Base-by-base conservation (phyloP, 768 basidiomycete species). In the Rhizopogon vulgaris region DNA sequence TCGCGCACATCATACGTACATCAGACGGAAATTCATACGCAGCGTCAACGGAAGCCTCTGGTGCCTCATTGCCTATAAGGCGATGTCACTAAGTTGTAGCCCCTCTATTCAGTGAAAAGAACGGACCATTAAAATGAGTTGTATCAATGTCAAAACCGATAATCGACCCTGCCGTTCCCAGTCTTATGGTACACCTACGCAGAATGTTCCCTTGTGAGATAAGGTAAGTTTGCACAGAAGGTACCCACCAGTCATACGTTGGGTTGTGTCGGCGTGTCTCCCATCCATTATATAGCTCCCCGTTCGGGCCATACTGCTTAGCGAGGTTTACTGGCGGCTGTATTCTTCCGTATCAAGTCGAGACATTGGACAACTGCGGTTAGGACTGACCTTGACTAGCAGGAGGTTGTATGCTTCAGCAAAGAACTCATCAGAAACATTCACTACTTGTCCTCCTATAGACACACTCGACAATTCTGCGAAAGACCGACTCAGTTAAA, bases 261-360 rank as follows among this genome's bases (percentile, higher is more conserved):
- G 87, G 83, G 68, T 96, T 97, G 69, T 99, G 96, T 59, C 96
- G 72, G 38, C 93, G 74, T 24, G 78, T 80, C 67, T 99, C 96
- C 96, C 96, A 99, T 49, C 94, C 96, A 57, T 87, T 90, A 67
- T 78, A 98, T 24, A 97, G 70, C 0, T 95, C 95, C 18, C 96
- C 96, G 38, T 94, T 95, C 2, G 93, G 90, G 6, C 95, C 95
- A 60, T 94, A 99, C 59, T 94, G 91, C n/a, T 95, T 96, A 68
- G 94, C 93, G 63, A 96, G 70, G 58, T 84, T 91, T 5, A 78
- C 79, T 22, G 94, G 83, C 6, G 94, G 88, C 94, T 96, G 58
- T 46, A 52, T 18, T 38, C 34, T 43, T 41, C 10, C 42, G 56
- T 25, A 11, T 34, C 27, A 34, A 38, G 39, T n/a, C 41, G 34